Percentiles rank a stretch among this genome's conserved stretches.
phyloP scores from a whole-genome alignment of 495 filamentous ascomycete genomes.

The Durotheca rogersii region DNA sequence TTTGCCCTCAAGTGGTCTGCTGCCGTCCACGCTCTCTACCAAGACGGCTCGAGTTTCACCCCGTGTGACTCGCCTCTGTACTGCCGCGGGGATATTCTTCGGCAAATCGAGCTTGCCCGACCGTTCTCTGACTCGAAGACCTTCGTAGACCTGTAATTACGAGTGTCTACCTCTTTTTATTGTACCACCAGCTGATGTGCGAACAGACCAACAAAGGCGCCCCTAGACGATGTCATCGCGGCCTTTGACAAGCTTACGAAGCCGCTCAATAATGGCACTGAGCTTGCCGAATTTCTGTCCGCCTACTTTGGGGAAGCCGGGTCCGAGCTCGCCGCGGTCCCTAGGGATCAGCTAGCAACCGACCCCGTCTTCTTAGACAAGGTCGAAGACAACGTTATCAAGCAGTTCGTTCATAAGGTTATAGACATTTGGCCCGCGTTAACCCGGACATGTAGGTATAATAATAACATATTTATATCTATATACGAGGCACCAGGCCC shows the following conservation, averaged over 20 bases:
- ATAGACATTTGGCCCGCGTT: slow-evolving; percentile 56
- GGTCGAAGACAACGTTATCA: slow-evolving; percentile 44
- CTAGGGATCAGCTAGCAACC: slow-evolving; percentile 40
- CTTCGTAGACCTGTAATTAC: slow-evolving; percentile 53
- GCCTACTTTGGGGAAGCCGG: slow-evolving; percentile 50
- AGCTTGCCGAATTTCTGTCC: slow-evolving; percentile 46
- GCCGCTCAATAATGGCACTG: slow-evolving; percentile 50
- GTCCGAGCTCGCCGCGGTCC: slow-evolving; percentile 48
- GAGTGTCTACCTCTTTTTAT: background rate
- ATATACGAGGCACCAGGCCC: too few species aligned
- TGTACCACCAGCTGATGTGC: slow-evolving; percentile 6
- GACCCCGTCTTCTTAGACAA: slow-evolving; percentile 46
- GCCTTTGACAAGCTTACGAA: slow-evolving; percentile 46
- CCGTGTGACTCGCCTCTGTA: slow-evolving; percentile 54
- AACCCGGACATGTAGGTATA: slow-evolving; percentile 41
- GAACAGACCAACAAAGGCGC: slow-evolving; percentile 46
- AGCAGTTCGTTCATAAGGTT: slow-evolving; percentile 49
- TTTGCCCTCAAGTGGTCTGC: slow-evolving; percentile 29
- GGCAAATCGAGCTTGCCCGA: slow-evolving; percentile 48
- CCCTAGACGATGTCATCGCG: slow-evolving; percentile 46
- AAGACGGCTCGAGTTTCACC: slow-evolving; percentile 47
- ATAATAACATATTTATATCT: too few species aligned
- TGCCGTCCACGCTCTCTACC: slow-evolving; percentile 40
- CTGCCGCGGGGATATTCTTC: slow-evolving; percentile 50
- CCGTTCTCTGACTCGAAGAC: slow-evolving; percentile 55